Evolutionary conservation across 805 yeast genomes (phyloP).

Genomic region (Teunomyces stri): DNA sequence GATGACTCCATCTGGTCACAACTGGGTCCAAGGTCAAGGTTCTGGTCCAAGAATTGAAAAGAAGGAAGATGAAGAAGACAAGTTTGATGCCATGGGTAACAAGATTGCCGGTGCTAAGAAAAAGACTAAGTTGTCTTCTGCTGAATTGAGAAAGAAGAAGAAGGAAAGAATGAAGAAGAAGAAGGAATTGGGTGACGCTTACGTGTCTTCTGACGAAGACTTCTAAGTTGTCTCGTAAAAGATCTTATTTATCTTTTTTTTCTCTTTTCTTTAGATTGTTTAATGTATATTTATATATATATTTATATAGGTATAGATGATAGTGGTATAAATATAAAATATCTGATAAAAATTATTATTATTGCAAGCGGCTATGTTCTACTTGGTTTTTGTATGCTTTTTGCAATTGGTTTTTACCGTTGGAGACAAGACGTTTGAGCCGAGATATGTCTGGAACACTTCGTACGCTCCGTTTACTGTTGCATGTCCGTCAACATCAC

Average conservation of each 20-base stretch:
- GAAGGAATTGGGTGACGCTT: constrained; percentile 99
- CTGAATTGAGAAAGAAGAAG: constrained; percentile 99
- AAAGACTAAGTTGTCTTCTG: constrained; percentile 97
- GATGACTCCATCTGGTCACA: constrained; percentile 99
- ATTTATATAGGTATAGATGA: constrained; percentile 5
- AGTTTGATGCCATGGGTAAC: constrained; percentile 99
- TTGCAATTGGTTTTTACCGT: background rate
- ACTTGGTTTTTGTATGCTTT: constrained; percentile 2
- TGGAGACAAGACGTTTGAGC: background rate
- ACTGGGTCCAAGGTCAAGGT: constrained; percentile 99
- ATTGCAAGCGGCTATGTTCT: constrained; percentile 2
- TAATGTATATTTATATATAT: constrained; percentile 5
- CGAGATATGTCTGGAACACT: constrained; percentile 3
- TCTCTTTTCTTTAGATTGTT: constrained; percentile 1
- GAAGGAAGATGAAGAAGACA: constrained; percentile 96
- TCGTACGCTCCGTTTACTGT: constrained; percentile 28
- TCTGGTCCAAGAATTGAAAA: constrained; percentile 98
- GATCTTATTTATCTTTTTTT: background rate
- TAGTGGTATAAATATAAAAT: constrained; percentile 3
- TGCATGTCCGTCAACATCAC: constrained; percentile 19
- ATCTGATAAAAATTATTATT: constrained; percentile 1
- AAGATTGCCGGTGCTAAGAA: constrained; percentile 95
- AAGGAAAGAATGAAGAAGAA: constrained; percentile 99
- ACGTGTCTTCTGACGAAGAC: constrained; percentile 91
- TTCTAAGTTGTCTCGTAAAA: constrained; percentile 23